Percentiles rank a stretch among this genome's conserved stretches.
phyloP scores from a whole-genome alignment of 106 monocot genomes.

The Triglochin maritima region DNA sequence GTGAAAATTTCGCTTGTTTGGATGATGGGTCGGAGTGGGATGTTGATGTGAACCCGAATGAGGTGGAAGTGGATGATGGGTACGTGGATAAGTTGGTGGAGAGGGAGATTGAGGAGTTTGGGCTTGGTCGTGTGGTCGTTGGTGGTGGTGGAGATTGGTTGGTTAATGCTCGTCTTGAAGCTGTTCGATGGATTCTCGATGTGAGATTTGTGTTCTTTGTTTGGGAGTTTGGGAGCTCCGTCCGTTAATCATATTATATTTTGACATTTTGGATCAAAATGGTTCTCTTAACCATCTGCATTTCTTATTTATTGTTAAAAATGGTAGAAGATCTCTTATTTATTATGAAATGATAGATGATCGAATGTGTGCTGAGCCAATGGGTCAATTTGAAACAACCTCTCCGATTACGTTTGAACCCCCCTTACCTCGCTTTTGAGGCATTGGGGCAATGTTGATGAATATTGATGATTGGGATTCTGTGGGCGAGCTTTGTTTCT shows the following conservation, averaged over 20 bases:
- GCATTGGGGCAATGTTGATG: background rate
- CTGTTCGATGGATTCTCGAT: slow-evolving; percentile 54
- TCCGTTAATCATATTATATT: no score
- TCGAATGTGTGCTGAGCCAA: no score
- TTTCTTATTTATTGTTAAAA: background rate
- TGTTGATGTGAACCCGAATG: background rate
- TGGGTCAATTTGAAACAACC: no score
- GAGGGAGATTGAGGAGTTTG: slow-evolving; percentile 2
- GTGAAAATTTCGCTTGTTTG: slow-evolving; percentile 26
- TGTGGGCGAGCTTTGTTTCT: background rate
- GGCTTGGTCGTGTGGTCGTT: background rate
- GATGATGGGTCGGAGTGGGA: slow-evolving; percentile 25
- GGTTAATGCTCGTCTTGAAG: slow-evolving; percentile 27
- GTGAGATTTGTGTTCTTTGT: slow-evolving; percentile 14
- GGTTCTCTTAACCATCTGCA: background rate
- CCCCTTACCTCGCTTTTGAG: background rate
- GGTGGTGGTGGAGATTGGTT: slow-evolving; percentile 13
- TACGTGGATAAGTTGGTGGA: background rate
- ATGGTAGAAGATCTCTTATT: background rate
- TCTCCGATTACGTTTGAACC: no score
- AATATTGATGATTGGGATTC: no score
- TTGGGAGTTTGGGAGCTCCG: no score
- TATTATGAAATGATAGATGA: no score
- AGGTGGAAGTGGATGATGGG: background rate
- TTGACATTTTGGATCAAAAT: no score